Percentiles rank a stretch among this genome's conserved stretches.
Conservation (phyloP, 306 rosid species). For the Amphicarpaea edgeworthii region DNA sequence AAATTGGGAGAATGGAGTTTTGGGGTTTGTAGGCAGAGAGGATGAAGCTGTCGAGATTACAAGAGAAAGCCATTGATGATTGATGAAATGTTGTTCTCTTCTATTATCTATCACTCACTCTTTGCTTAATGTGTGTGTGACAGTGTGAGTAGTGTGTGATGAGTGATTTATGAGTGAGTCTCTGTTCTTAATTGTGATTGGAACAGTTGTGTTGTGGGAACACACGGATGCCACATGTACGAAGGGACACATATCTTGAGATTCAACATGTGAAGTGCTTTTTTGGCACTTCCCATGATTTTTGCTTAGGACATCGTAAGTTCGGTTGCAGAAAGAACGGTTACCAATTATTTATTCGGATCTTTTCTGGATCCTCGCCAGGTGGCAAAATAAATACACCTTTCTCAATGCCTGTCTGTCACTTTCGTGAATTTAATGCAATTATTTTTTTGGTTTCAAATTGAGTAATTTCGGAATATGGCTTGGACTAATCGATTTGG, state of each 20-base stretch:
- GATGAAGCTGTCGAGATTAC: slow-evolving; percentile 46
- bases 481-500: no score
- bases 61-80: slow-evolving; percentile 64
- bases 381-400: background rate
- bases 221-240: slow-evolving; percentile 57
- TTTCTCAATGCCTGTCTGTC: background rate
- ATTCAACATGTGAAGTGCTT: slow-evolving; percentile 35
- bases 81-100: background rate
- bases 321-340: slow-evolving; percentile 39
- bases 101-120: background rate
- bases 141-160: background rate
- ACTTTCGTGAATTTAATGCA: no score
- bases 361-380: slow-evolving; percentile 14
- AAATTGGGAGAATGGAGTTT: slow-evolving; percentile 41
- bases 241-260: slow-evolving; percentile 46
- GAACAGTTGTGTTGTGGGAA: slow-evolving; percentile 36
- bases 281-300: slow-evolving; percentile 18
- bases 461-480: no score
- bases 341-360: slow-evolving; percentile 23
- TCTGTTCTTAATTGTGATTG: background rate
- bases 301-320: background rate
- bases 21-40: slow-evolving; percentile 52
- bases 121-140: no score
- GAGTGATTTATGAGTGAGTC: background rate
- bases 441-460: background rate